A percentile compares a stretch with the other conserved stretches of the same genome.
Conservation (phyloP, 441 rosid species). For the Mallotus repandus region DNA sequence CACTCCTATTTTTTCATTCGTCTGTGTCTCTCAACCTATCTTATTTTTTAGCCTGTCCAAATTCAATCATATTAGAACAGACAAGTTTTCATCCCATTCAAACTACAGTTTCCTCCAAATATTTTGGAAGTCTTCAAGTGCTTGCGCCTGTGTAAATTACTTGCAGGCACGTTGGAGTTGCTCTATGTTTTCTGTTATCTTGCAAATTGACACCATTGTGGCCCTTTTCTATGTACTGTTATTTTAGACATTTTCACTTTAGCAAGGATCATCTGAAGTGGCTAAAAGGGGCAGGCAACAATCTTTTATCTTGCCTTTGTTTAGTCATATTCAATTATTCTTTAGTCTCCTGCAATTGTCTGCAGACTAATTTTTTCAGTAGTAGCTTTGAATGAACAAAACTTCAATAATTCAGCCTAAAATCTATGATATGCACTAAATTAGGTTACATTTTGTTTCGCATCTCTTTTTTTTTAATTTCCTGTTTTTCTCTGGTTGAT, state of each 20-base stretch:
- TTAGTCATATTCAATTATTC: neutral
- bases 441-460: neutral
- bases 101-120: too few relatives aligned
- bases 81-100: too few relatives aligned
- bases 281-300: neutral
- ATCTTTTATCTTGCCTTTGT: neutral
- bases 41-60: neutral
- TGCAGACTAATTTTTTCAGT: neutral
- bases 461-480: neutral
- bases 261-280: neutral
- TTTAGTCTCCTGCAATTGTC: neutral
- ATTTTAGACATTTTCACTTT: neutral
- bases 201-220: neutral
- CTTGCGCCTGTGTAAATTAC: too few relatives aligned
- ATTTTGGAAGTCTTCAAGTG: too few relatives aligned
- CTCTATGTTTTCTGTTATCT: neutral
- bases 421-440: neutral
- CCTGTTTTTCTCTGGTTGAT: constrained; percentile 1
- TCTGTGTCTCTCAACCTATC: neutral
- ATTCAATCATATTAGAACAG: too few relatives aligned
- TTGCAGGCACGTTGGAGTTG: neutral
- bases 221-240: neutral
- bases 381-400: neutral
- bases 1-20: too few relatives aligned
- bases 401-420: neutral